Conservation (phyloP, 2,329 filamentous ascomycete species). For the Xylaria sp. region DNA sequence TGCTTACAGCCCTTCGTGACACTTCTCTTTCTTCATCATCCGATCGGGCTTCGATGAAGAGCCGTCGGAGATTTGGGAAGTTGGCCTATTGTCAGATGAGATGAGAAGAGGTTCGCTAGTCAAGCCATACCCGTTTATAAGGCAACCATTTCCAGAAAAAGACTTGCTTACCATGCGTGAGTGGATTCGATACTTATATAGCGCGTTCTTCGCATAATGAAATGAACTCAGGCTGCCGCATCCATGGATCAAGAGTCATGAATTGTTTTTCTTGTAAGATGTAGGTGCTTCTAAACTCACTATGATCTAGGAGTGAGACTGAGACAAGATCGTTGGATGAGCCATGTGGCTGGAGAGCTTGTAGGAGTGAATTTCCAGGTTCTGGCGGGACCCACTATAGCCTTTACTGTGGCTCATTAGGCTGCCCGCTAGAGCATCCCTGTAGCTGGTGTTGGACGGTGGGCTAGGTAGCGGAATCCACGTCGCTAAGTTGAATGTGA, state of each 20-base stretch:
- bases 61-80: conserved; percentile 91
- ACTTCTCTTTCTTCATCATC: conserved; percentile 95
- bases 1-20: conserved; percentile 86
- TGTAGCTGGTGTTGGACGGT: background rate
- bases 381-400: conserved; percentile 4
- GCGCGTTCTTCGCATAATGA: background rate
- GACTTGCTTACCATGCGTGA: conserved; percentile 26
- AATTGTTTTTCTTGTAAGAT: background rate
- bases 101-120: conserved; percentile 20
- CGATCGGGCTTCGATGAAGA: conserved; percentile 93
- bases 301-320: background rate
- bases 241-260: background rate
- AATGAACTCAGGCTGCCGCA: background rate
- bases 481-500: conserved; percentile 22
- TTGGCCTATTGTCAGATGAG: conserved; percentile 65
- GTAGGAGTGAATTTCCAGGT: background rate
- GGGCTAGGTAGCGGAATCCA: conserved; percentile 11
- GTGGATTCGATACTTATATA: background rate
- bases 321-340: background rate
- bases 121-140: background rate
- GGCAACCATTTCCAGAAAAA: background rate
- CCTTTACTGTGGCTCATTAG: conserved; percentile 31
- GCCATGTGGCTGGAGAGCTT: conserved; percentile 5
- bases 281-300: background rate
- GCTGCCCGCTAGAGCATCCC: background rate